Percentiles rank a stretch among this genome's conserved stretches.
Conservation (phyloP, 176 grass and related monocot species). For the Aegilops speltoides region DNA sequence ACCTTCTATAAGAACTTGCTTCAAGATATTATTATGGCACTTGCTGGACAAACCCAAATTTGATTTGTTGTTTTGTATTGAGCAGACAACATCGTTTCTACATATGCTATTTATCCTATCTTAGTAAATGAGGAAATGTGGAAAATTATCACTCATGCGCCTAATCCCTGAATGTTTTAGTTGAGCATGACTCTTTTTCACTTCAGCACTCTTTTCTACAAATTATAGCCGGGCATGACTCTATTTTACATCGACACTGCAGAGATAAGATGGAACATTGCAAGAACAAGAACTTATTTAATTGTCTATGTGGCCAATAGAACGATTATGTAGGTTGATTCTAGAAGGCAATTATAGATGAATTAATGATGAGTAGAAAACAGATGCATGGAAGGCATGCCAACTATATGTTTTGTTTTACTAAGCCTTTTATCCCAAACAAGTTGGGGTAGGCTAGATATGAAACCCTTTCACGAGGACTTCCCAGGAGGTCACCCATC, state of each 20-base stretch:
- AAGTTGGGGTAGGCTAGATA: too few species aligned
- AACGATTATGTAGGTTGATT: neutral
- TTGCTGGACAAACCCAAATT: neutral
- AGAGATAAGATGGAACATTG: neutral
- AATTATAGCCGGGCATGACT: too few species aligned
- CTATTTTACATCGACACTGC: neutral
- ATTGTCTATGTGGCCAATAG: neutral
- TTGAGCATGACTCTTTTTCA: neutral
- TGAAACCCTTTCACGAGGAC: too few species aligned
- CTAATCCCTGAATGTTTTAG: neutral
- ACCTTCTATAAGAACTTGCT: neutral
- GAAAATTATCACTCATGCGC: neutral
- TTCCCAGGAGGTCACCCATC: too few species aligned
- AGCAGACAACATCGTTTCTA: neutral
- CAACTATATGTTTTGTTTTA: neutral
- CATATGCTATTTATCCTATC: conserved; percentile 12
- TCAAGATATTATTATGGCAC: neutral
- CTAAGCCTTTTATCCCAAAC: too few species aligned
- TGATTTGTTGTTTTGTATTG: neutral
- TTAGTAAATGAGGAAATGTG: neutral
- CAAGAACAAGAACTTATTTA: neutral
- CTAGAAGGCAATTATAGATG: neutral
- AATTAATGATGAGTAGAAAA: neutral
- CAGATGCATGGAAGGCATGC: neutral
- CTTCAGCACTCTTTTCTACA: neutral